A percentile compares a stretch with the other conserved stretches of the same genome.
These are phyloP conservation scores for Tricharina praecox DNA, from an alignment of 495 filamentous ascomycete genomes.

Conservation along the genomic window DNA sequence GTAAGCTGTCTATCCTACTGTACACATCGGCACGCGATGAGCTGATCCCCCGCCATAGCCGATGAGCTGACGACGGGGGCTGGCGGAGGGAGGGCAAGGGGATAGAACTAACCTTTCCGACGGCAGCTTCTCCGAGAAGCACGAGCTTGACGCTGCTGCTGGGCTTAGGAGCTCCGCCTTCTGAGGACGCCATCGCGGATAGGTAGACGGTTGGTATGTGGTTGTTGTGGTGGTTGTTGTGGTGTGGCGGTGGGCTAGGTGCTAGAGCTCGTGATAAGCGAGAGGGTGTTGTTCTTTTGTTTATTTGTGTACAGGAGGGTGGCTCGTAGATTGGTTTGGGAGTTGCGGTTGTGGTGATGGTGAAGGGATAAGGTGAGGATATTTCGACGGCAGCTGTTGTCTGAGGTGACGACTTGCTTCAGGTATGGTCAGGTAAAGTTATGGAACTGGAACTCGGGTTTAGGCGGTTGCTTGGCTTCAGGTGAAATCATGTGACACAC, in stretches of 20 bases:
- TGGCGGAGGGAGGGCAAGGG: background rate
- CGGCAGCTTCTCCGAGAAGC: constrained; percentile 86
- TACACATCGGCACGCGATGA: constrained; percentile 8
- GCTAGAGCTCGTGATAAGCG: too few relatives aligned
- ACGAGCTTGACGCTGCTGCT: constrained; percentile 99
- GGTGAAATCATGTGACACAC: too few relatives aligned
- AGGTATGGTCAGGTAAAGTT: too few relatives aligned
- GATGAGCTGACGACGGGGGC: background rate
- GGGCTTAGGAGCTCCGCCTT: constrained; percentile 60
- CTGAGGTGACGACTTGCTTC: too few relatives aligned
- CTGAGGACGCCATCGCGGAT: background rate
- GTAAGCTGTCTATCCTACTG: constrained; percentile 4
- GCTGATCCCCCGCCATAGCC: too few relatives aligned
- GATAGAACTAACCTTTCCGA: constrained; percentile 64
- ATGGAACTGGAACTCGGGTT: too few relatives aligned
- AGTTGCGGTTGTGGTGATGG: too few relatives aligned
- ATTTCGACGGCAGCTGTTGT: too few relatives aligned
- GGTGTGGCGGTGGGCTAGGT: background rate
- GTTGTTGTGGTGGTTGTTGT: constrained; percentile 8
- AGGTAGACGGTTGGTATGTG: background rate
- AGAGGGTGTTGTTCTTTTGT: background rate
- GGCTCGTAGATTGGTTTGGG: too few relatives aligned
- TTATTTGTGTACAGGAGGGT: too few relatives aligned
- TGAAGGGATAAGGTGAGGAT: too few relatives aligned
- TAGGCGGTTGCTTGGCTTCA: too few relatives aligned